Conservation (phyloP, 1,139 yeast genomes). For the Diutina mesorugosa region DNA sequence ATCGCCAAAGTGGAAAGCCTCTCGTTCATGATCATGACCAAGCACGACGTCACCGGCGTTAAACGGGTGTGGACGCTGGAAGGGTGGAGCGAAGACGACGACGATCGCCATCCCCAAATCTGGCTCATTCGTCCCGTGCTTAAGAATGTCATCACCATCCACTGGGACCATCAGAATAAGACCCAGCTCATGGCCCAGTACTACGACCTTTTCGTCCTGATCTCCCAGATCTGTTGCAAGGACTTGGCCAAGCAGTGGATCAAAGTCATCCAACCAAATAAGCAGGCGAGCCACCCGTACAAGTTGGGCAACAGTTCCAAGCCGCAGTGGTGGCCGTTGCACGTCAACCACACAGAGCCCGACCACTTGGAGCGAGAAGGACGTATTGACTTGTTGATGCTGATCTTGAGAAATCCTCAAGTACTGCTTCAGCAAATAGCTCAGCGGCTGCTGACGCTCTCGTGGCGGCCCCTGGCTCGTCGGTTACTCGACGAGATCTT, state of each 20-base stretch:
- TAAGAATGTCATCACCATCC: background rate
- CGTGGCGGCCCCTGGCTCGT: background rate
- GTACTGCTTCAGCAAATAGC: conserved; percentile 14
- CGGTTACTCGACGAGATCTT: background rate
- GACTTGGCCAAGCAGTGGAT: conserved; percentile 58
- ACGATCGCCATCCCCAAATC: background rate
- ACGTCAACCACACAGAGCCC: conserved; percentile 55
- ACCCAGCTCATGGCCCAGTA: conserved; percentile 4
- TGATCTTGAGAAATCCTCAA: conserved; percentile 20
- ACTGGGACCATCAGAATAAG: background rate
- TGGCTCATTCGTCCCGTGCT: background rate
- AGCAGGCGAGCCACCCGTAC: conserved; percentile 55
- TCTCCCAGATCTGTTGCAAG: conserved; percentile 45
- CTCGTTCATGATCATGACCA: background rate
- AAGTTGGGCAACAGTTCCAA: conserved; percentile 32
- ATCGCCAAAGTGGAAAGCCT: background rate
- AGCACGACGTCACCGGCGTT: background rate
- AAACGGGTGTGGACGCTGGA: background rate
- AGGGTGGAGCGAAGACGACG: background rate
- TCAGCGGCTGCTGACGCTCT: conserved; percentile 14
- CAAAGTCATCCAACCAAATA: conserved; percentile 48
- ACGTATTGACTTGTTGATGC: conserved; percentile 34
- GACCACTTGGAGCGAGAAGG: conserved; percentile 55
- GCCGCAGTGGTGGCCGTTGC: conserved; percentile 65
- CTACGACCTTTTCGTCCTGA: conserved; percentile 6